Conservation (phyloP, 228 moss, liverwort and hornwort genomes). For the Sphagnum magellanicum region DNA sequence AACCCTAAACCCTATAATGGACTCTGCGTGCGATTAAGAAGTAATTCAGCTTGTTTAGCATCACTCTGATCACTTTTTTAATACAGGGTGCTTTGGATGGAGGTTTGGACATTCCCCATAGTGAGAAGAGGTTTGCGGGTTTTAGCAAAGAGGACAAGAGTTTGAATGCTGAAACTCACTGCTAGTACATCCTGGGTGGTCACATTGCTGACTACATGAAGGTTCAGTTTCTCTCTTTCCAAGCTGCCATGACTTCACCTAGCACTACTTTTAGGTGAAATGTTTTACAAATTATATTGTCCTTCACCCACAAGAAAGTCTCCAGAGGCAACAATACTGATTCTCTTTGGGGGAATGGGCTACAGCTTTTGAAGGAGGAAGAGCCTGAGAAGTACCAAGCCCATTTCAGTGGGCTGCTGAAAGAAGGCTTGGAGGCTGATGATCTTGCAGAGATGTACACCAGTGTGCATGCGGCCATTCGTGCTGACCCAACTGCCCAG, state of each 20-base stretch:
- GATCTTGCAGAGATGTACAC: slow-evolving; percentile 54
- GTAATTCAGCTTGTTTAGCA: too few species aligned
- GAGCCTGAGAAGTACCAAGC: slow-evolving; percentile 79
- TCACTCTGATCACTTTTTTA: not conserved
- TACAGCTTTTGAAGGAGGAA: slow-evolving; percentile 77
- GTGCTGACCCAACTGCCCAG: slow-evolving; percentile 58
- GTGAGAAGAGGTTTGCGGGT: slow-evolving; percentile 88
- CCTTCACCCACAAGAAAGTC: not conserved
- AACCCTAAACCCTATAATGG: too few species aligned
- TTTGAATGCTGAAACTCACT: slow-evolving; percentile 67
- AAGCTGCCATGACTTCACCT: not conserved
- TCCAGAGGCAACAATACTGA: not conserved
- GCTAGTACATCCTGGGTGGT: slow-evolving; percentile 59
- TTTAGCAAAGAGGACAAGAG: slow-evolving; percentile 83
- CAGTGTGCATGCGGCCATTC: slow-evolving; percentile 73
- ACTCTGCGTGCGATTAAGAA: too few species aligned
- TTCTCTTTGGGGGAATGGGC: not conserved
- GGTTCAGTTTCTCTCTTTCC: slow-evolving; percentile 15
- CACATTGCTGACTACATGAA: slow-evolving; percentile 51
- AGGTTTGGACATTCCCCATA: slow-evolving; percentile 88
- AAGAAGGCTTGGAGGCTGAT: slow-evolving; percentile 62
- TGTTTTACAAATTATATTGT: not conserved
- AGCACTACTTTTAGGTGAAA: not conserved
- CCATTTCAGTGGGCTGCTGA: slow-evolving; percentile 53
- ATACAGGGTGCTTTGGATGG: slow-evolving; percentile 69